Conservation (phyloP, 306 rosid genomes). For the Quercus robur region DNA sequence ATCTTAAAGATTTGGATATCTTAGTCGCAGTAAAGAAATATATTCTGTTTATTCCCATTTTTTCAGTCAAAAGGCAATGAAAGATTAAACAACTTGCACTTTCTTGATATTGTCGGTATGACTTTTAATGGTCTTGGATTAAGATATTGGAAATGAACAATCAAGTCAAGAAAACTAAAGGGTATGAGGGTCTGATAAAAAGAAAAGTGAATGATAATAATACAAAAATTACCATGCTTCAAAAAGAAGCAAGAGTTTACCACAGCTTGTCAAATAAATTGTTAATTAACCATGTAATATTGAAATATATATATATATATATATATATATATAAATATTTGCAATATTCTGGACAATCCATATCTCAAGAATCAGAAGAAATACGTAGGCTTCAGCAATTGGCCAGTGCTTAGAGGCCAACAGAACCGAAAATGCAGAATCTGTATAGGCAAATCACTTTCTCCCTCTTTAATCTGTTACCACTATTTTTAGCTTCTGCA, state of each 20-base stretch:
- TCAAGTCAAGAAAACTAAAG: slow-evolving; percentile 5
- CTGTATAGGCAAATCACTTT: background rate
- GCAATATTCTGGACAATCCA: background rate
- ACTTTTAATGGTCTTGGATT: background rate
- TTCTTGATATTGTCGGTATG: background rate
- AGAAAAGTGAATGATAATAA: background rate
- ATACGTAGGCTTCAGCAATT: slow-evolving; percentile 1
- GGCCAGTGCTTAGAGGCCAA: background rate
- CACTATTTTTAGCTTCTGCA: background rate
- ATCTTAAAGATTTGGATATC: background rate
- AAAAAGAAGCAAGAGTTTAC: background rate
- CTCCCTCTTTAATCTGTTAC: background rate
- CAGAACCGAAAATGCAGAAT: background rate
- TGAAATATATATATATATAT: background rate
- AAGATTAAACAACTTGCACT: slow-evolving; percentile 4
- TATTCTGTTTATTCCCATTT: background rate
- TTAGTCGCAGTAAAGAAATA: background rate
- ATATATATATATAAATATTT: background rate
- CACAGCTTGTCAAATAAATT: background rate
- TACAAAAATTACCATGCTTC: background rate
- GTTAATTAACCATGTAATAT: background rate
- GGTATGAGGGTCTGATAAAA: background rate
- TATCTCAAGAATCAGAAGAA: slow-evolving; percentile 1
- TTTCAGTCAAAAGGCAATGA: background rate
- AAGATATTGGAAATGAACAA: background rate